Base-by-base conservation (phyloP, 805 yeast genomes). In the Yarrowia sp. region DNA sequence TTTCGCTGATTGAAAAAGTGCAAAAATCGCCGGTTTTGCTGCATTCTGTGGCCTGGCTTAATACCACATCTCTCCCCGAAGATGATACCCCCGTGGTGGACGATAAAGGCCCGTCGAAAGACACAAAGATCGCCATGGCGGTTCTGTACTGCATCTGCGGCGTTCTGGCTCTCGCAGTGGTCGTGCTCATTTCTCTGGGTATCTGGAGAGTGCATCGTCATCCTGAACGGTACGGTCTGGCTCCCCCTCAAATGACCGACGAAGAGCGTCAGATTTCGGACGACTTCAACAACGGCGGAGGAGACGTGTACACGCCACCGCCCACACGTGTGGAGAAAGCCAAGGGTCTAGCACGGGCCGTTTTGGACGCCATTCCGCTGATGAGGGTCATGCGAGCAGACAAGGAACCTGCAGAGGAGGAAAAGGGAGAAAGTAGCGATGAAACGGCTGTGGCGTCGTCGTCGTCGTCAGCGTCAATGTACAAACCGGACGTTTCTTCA, bases 311-410 rank as follows among this genome's bases (percentile, higher is more conserved):
- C 15, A 32, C 68, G 19, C 69, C 64, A 5, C 68, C 71, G 26
- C 68, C 71, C 35, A 55, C 74, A 0, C 40, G 65, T 0, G 67
- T 63, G 11, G 56, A 46, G 9, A 63, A 48, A 3, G 80, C 80
- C 35, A 73, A 72, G 16, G 79, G 80, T 4, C 72, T 78, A n/a
- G 80, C 80, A 8, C 69, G 77, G 22, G 80, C 80, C 0, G 78
- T 78, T 22, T 70, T 78, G 55, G 80, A 78, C 69, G 74, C 80
- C 10, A 75, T 78, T 49, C 80, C 80, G 11, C 68, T 78, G 15
- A 77, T 78, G 45, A 64, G 67, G 11, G 67, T 63, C 9, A 63
- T 40, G 38, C 22, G 16, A 10, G 36, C 35, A 14, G 45, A 38
- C 9, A 5, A 32, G 14, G 56, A 50, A 9, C 40, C 40, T 38